Conservation (phyloP, 331 rosid species). For the Quercus tomentella region DNA sequence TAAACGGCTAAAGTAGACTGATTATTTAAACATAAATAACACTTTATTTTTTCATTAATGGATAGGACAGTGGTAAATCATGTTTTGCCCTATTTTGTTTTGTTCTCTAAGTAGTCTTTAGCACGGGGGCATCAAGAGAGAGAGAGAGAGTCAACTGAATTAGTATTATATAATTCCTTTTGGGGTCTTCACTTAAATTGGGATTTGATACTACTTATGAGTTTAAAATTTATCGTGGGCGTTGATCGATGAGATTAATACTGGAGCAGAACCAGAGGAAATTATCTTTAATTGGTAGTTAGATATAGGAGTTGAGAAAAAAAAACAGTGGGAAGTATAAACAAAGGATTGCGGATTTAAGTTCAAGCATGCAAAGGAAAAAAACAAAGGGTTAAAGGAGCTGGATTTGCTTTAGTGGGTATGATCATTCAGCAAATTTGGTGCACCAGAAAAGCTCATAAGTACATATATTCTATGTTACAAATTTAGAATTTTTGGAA, state of each 20-base stretch:
- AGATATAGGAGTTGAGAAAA: neutral
- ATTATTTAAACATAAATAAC: constrained; percentile 17
- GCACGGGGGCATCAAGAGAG: no score
- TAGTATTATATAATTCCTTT: neutral
- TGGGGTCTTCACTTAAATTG: neutral
- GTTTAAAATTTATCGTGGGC: neutral
- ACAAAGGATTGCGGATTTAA: neutral
- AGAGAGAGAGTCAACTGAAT: neutral
- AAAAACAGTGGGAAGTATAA: neutral
- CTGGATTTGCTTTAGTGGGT: constrained; percentile 13
- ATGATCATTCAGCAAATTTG: constrained; percentile 17
- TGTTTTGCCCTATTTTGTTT: no score
- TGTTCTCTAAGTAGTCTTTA: no score
- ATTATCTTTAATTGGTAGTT: neutral
- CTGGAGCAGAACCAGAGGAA: neutral
- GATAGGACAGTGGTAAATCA: neutral
- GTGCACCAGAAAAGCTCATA: constrained; percentile 24
- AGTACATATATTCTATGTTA: neutral
- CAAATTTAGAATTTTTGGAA: constrained; percentile 6
- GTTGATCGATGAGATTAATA: neutral
- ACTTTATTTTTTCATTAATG: neutral
- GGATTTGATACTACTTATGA: no score
- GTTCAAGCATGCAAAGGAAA: no score
- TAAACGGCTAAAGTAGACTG: constrained; percentile 17
- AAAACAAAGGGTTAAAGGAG: no score